phyloP scores from a whole-genome alignment of 1,284 basidiomycete genomes.

The Porogramme epimiltina region DNA sequence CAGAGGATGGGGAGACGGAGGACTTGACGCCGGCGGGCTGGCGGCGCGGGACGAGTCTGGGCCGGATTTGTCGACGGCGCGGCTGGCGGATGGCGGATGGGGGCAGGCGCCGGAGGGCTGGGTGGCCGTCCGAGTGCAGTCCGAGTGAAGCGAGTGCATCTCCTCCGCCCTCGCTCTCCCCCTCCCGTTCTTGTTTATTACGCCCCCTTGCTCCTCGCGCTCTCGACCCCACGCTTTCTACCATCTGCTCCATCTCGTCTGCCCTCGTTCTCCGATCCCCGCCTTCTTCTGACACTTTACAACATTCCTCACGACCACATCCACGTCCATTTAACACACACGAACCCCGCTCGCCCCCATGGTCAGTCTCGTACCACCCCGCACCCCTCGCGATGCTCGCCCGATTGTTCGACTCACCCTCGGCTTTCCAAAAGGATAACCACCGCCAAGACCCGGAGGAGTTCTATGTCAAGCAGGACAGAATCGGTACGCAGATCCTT shows the following conservation, averaged over 20 bases:
- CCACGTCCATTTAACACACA: constrained; percentile 20
- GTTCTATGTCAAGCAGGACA: constrained; percentile 94
- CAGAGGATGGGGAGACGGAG: not conserved
- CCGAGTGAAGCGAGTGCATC: not conserved
- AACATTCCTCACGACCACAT: constrained; percentile 23
- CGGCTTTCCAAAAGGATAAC: constrained; percentile 53
- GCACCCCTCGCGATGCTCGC: constrained; percentile 10
- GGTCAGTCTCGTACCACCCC: constrained; percentile 11
- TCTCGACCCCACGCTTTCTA: constrained; percentile 15
- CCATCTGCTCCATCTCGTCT: constrained; percentile 16
- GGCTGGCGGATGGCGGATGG: constrained; percentile 14
- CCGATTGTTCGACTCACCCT: constrained; percentile 9
- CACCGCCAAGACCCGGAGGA: constrained; percentile 87
- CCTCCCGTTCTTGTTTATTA: constrained; percentile 19
- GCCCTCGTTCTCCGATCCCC: constrained; percentile 3
- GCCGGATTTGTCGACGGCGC: constrained; percentile 12
- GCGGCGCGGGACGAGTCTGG: constrained; percentile 5
- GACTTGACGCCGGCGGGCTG: not conserved
- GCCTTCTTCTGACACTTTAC: constrained; percentile 9
- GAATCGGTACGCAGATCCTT: constrained; percentile 73
- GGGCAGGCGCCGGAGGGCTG: too few species aligned
- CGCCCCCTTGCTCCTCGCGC: constrained; percentile 20
- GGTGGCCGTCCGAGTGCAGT: not conserved
- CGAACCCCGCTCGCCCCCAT: constrained; percentile 7
- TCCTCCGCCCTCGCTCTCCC: constrained; percentile 5